Base-by-base conservation (phyloP, 495 filamentous ascomycete species). In the Aspergillus bertholletiae region DNA sequence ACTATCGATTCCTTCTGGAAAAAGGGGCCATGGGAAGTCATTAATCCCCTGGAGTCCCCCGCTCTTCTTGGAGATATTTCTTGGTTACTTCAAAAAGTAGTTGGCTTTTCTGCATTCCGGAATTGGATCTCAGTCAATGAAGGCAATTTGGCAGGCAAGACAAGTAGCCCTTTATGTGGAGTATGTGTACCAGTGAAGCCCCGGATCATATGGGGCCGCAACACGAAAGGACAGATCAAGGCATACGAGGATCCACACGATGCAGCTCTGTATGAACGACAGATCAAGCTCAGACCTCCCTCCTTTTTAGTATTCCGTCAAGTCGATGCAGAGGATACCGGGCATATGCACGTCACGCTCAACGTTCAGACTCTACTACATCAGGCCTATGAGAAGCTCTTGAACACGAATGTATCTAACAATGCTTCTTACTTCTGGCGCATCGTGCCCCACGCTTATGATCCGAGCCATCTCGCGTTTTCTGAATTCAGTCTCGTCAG, bases 311-410 rank as follows among this genome's bases (percentile, higher is more conserved):
- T 79, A 4, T 74, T 79, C 43, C 50, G 71, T 5, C 59, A 56
- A 11, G 60, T 76, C 6, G 61, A 69, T 43, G 55, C 64, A 9
- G 45, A 61, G 18, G 61, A 53, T 12, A 35, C 65, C 26, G 63
- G 65, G 2, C 54, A 68, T 27, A 39, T 84, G 20, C 68, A 66
- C 13, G 69, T 88, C 37, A 76, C 76, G 0, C 54, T 86, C 1
- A 85, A 87, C 54, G 50, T 85, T 13, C 66, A 74, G 13, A 74
- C 80, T 0, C 64, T 88, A 13, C 67, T 80, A 0, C 86, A 89
- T 58, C 69, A 76, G 34, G 84, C 83, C 21, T 61, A 68, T 26
- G 67, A 70, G 1, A 69, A 68, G 23, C 64, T 85, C 49, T 21
- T 54, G 22, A 40, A 49, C 7, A 39, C 54, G 6, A 23, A 30